Base-by-base conservation (phyloP, 2,329 filamentous ascomycete species). In the Eutypella sp. region DNA sequence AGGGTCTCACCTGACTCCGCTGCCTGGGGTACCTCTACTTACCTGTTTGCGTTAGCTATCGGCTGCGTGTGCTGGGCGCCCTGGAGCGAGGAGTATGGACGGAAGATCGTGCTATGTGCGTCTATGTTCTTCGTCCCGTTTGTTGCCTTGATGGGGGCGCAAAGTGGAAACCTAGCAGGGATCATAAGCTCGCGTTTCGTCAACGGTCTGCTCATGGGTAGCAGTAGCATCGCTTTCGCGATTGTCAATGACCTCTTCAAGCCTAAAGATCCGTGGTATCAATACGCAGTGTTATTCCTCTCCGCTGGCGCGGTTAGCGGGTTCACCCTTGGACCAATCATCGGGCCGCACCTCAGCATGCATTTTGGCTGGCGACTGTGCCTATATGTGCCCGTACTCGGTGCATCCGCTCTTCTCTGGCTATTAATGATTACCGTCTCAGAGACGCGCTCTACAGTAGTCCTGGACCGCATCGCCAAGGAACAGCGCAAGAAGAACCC, bases 31-130 rank as follows among this genome's bases (percentile, higher is more conserved):
- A 85, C 85, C 46, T 84, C 85, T 67, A 79, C 88, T 47, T 92
- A 91, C 67, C 68, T 92, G 34, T 76, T 92, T 37, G 64, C 83
- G 2, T 92, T 92, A 62, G 87, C 87, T 16, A 91, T 92, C 62
- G 87, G 87, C 22, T 92, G 88, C 63, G 88, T 92, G 67, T 74
- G 91, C 0, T 92, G 88, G 87, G 87, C 88, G 0, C 87, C 87
- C 0, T 92, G 87, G 85, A 85, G 79, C 38, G 88, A 93, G 62
- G 88, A 92, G 59, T 73, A 89, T 40, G 88, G 88, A n/a, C 79
- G 88, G 41, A 84, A 81, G 71, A 81, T 79, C 2, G 76, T 92
- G 44, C 72, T 91, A 22, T 87, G 90, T 71, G 66, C 76, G 19
- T 86, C 81, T 31, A 67, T 91, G 47, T 75, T 84, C 51, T 70